Evolutionary conservation across 176 grass and related monocot genomes (phyloP).

Genomic region (Dendrocalamus sinicus): DNA sequence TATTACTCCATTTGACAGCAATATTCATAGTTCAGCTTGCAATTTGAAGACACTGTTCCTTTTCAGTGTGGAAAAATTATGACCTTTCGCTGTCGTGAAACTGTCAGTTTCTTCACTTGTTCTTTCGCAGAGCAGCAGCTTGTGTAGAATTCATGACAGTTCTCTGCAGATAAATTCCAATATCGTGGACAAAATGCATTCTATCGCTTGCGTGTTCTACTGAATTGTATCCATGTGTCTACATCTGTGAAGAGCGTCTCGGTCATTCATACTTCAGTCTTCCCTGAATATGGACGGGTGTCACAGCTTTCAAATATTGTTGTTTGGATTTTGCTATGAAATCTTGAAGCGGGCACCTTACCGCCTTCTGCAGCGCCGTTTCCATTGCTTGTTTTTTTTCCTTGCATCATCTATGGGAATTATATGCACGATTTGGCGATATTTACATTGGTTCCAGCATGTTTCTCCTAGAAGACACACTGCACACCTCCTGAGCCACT

Average conservation of each 20-base stretch:
- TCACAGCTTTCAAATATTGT: not conserved
- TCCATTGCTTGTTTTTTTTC: not conserved
- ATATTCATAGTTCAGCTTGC: conserved; percentile 49
- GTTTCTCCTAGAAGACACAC: no score
- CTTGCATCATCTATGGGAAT: not conserved
- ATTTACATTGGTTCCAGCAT: not conserved
- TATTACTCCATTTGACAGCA: conserved; percentile 35
- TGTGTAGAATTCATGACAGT: not conserved
- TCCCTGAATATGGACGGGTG: not conserved
- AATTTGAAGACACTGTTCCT: conserved; percentile 6
- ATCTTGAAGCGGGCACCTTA: not conserved
- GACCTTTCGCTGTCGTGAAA: not conserved
- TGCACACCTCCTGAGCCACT: no score
- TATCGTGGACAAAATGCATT: not conserved
- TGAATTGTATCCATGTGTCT: not conserved
- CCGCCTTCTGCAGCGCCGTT: not conserved
- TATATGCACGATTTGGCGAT: not conserved
- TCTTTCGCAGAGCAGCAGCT: not conserved
- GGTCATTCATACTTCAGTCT: not conserved
- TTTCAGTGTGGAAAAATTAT: not conserved
- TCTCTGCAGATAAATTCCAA: not conserved
- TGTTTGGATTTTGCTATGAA: not conserved
- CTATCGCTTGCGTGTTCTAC: not conserved
- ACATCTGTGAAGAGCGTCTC: not conserved
- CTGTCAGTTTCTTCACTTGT: not conserved